These are phyloP conservation scores for Sugiyamaella valdiviana DNA, from an alignment of 805 yeast species.

Conservation along the genomic window DNA sequence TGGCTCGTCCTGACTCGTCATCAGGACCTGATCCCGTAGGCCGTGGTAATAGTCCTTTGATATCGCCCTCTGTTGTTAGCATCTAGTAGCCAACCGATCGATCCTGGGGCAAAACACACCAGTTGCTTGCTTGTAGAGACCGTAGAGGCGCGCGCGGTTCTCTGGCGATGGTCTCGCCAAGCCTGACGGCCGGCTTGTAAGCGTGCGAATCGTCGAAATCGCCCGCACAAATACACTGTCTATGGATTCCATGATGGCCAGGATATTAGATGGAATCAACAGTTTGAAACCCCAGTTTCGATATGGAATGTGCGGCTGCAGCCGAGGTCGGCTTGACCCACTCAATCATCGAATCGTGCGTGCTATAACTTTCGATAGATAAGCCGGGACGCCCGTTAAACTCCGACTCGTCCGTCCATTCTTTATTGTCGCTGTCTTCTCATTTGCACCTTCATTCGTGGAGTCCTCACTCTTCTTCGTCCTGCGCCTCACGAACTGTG, in stretches of 20 bases:
- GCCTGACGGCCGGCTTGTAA: constrained; percentile 58
- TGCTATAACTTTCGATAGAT: too few relatives aligned
- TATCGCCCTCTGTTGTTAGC: constrained; percentile 56
- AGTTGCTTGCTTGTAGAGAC: constrained; percentile 82
- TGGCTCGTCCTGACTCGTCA: constrained; percentile 61
- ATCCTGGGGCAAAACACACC: constrained; percentile 20
- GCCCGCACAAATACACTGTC: constrained; percentile 82
- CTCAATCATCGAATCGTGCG: too few relatives aligned
- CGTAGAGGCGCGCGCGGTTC: constrained; percentile 62
- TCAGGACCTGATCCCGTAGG: constrained; percentile 57
- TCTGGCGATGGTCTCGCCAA: constrained; percentile 75
- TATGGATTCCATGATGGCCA: constrained; percentile 14
- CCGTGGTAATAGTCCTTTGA: constrained; percentile 57
- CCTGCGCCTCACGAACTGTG: too few relatives aligned
- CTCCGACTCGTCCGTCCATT: too few relatives aligned
- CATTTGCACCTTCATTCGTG: too few relatives aligned
- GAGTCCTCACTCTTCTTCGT: too few relatives aligned
- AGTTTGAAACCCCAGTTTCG: neutral
- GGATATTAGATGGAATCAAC: neutral
- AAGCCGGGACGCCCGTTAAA: too few relatives aligned
- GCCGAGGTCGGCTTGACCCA: neutral
- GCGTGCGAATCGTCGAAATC: constrained; percentile 66
- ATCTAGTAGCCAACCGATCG: neutral
- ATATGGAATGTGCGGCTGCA: neutral
- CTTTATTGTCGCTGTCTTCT: too few relatives aligned